Base-by-base conservation (phyloP, 2,329 filamentous ascomycete species). In the Cordyceps sp. region DNA sequence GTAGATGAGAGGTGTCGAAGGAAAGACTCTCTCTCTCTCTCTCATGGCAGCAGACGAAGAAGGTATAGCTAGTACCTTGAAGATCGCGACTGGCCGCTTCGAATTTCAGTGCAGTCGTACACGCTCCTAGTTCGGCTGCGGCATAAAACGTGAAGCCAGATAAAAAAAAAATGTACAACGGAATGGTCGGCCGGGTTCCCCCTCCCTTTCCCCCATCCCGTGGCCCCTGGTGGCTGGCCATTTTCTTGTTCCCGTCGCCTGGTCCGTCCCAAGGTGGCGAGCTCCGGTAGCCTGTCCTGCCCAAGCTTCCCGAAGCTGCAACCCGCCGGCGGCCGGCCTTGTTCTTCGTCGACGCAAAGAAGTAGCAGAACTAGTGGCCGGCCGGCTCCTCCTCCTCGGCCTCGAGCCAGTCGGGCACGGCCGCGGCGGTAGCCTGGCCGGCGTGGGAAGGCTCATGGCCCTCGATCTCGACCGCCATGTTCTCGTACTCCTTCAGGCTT, bases 401-500 rank as follows among this genome's bases (percentile, higher is more conserved):
- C 58, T 86, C 84, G 47, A 93, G 81, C 83, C 85, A 94, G 62
- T 77, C 62, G 47, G 67, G 62, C 37, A 69, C 57, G 37, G 59
- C 61, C 38, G 77, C 67, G 35, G 70, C 64, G 35, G 12, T 16
- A 17, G 67, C 68, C 49, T 69, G 50, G 33, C 63, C 62, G 43
- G 65, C 64, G 55, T 73, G 67, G 42, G 68, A 69, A 45, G 68
- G 64, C 44, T 80, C 73, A 59, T 83, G 74, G 44, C 88, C 88
- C 69, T 96, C 88, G 43, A 96, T 78, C 62, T 98, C 90, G 45
- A 94, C 86, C 47, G 78, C 72, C 69, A 93, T 84, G 55, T 64
- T 72, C 73, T 96, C 88, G 72, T 98, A 98, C 55, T 84, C 78
- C 66, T 90, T 79, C 57, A 98, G 65, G 59, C 83, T 88, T 59